A percentile compares a stretch with the other conserved stretches of the same genome.
Conservation (phyloP, 2,329 filamentous ascomycete species). For the Exserohilum rostratum region DNA sequence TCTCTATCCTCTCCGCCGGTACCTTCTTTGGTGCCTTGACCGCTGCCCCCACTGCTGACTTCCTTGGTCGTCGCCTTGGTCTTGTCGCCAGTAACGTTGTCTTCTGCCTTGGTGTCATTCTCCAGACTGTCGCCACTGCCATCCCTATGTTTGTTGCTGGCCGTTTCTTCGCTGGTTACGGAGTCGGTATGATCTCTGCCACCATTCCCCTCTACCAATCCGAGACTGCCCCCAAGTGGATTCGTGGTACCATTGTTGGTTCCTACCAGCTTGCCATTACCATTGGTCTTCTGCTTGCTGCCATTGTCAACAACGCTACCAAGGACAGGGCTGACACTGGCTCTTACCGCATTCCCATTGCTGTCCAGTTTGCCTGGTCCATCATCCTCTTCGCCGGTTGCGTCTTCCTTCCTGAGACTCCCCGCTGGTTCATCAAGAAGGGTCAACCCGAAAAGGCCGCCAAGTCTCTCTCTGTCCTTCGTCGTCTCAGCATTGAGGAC, state of each 20-base stretch:
- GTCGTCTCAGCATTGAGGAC: conserved; percentile 65
- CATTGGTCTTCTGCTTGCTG: conserved; percentile 71
- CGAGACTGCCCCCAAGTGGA: conserved; percentile 75
- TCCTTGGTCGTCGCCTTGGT: conserved; percentile 71
- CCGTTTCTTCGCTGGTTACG: conserved; percentile 51
- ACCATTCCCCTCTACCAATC: conserved; percentile 71
- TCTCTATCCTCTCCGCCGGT: conserved; percentile 82
- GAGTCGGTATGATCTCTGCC: conserved; percentile 50
- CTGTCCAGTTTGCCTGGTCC: conserved; percentile 76
- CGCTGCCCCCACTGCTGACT: conserved; percentile 70
- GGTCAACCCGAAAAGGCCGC: conserved; percentile 68
- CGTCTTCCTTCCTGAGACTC: conserved; percentile 76
- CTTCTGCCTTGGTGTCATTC: conserved; percentile 50
- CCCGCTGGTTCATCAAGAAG: conserved; percentile 71
- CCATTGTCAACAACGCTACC: conserved; percentile 70
- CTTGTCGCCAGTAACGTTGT: conserved; percentile 47
- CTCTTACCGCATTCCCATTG: conserved; percentile 78
- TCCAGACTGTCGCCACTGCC: conserved; percentile 45
- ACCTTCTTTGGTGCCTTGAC: conserved; percentile 77
- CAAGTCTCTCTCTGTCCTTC: conserved; percentile 65
- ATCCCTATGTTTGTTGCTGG: conserved; percentile 49
- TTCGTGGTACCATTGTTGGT: conserved; percentile 72
- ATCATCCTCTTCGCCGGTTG: conserved; percentile 67
- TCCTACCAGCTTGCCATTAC: conserved; percentile 74
- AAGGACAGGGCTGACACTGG: conserved; percentile 61